Evolutionary conservation across 345 rosid genomes (phyloP), one percentile per base, ranked within the genome.

Genomic region (Lepidium aucheri): DNA sequence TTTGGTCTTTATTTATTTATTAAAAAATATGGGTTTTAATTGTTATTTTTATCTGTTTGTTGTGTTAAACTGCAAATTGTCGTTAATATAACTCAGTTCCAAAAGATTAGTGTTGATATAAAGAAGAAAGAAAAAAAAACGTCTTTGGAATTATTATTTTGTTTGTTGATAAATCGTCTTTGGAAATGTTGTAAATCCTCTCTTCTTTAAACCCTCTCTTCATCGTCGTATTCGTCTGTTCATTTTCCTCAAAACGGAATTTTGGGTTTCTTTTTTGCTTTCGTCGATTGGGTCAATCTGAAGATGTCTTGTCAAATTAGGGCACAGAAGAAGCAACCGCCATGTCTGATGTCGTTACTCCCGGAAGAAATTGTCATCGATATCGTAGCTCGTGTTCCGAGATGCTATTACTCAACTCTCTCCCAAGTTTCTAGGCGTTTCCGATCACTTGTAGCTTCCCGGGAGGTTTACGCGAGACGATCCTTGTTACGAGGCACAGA

Each of bases 331-430:
- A 68, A 49, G 24, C 66, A 49, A 30, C 66, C 51, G 13, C 43
- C 52, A 8, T 52, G 46, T 52, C 46, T 15, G 32, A 54, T 70
- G 14, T 62, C 57, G 0, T 49, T 49, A 3, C 53, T 72, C 44
- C 70, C 75, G 2, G 65, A 56, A 5, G 75, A 72, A 55, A 63
- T 63, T 20, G n/a, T 72, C 53, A 7, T 72, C 38, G 65, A 72
- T 6, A 55, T 56, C 65, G 16, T 63, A 0, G 53, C 70, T 4
- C 75, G 70, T 18, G 70, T 63, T 2, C 58, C 75, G 0, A 41
- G 65, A 38, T 63, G 12, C 38, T 63, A 32, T 4, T 47, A 72
- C 12, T 70, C 69, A 10, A 47, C 52, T 2, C 65, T 63, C 59
- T 63, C 65, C 4, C 51, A 39, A 9, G 70, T 63, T 0, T 72